Evolutionary conservation across 306 rosid genomes (phyloP).

Genomic region (Bauhinia variegata): DNA sequence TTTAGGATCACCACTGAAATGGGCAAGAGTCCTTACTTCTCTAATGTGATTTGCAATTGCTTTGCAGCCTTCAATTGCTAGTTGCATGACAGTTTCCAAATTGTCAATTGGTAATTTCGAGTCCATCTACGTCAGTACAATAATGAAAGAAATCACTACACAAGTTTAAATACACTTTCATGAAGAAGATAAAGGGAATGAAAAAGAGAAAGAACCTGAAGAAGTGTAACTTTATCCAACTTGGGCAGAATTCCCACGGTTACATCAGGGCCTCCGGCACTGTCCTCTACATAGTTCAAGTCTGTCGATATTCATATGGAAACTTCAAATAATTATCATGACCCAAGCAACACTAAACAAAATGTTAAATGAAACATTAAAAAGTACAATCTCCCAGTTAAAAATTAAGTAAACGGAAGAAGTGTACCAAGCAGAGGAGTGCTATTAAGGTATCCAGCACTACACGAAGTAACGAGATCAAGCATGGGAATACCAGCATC

Average conservation of each 20-base stretch:
- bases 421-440: constrained; percentile 80
- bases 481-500: constrained; percentile 97
- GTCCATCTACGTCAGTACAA: constrained; percentile 70
- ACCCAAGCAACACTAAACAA: constrained; percentile 8
- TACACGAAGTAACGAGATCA: constrained; percentile 90
- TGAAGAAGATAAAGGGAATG: constrained; percentile 24
- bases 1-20: too few relatives aligned
- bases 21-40: constrained; percentile 64
- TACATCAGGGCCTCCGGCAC: constrained; percentile 98
- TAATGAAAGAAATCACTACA: constrained; percentile 25
- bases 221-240: constrained; percentile 85
- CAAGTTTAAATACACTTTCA: too few relatives aligned
- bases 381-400: too few relatives aligned
- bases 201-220: constrained; percentile 59
- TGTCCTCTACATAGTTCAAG: constrained; percentile 89
- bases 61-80: constrained; percentile 92
- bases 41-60: constrained; percentile 77
- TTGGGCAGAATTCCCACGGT: constrained; percentile 82
- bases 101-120: constrained; percentile 80
- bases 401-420: constrained; percentile 15
- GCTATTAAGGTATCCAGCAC: constrained; percentile 89
- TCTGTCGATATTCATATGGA: constrained; percentile 50
- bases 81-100: constrained; percentile 84
- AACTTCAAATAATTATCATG: constrained; percentile 22
- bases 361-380: constrained; percentile 4